Percentiles rank a stretch among this genome's conserved stretches.
These are phyloP conservation scores for Posidonia australis DNA, from an alignment of 106 monocot species.

Conservation along the genomic window DNA sequence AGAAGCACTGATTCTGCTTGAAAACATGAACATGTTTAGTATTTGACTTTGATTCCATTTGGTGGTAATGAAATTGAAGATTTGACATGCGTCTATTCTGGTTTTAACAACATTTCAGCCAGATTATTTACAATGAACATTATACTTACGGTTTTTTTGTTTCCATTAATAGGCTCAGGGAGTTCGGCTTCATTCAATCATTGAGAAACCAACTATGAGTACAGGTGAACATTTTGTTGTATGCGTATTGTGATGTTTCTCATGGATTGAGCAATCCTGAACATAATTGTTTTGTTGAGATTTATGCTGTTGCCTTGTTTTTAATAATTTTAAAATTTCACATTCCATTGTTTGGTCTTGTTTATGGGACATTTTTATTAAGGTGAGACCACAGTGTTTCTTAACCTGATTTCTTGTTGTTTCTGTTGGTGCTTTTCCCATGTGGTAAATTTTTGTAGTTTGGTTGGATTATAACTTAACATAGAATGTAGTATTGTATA, in stretches of 20 bases:
- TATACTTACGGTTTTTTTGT: neutral
- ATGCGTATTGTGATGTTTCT: neutral
- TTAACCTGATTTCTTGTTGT: no score
- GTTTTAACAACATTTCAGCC: neutral
- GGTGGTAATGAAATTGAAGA: neutral
- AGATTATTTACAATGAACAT: neutral
- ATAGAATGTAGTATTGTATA: no score
- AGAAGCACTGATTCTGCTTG: neutral
- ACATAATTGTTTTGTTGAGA: no score
- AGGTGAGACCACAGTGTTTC: no score
- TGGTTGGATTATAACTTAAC: no score
- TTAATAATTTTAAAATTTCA: no score
- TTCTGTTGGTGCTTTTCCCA: no score
- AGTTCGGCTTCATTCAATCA: neutral
- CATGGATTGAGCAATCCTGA: neutral
- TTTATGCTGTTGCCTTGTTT: no score
- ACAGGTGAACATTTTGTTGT: neutral
- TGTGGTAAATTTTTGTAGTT: no score
- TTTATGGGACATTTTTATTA: no score
- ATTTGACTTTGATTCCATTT: neutral
- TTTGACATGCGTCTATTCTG: neutral
- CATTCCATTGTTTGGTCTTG: no score
- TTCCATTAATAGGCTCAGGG: constrained; percentile 7
- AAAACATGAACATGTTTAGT: neutral
- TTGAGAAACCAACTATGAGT: constrained; percentile 5